Percentiles rank a stretch among this genome's conserved stretches.
phyloP scores from a whole-genome alignment of 2,329 filamentous ascomycete genomes.

The Didymella keratinophila region DNA sequence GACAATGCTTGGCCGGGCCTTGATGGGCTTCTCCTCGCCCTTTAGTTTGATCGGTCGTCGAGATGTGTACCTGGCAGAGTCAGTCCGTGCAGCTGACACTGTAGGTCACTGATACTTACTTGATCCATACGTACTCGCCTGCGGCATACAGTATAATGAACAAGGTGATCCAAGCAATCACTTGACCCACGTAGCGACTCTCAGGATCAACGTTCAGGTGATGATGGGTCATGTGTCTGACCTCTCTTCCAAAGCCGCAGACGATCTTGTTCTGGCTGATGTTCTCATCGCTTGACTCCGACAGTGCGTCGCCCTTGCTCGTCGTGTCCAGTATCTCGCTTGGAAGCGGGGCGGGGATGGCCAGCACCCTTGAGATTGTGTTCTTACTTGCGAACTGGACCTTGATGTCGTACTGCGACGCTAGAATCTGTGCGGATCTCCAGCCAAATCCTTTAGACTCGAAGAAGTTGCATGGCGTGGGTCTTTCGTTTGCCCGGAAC shows the following conservation, averaged over 20 bases:
- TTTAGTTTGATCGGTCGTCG: constrained; percentile 30
- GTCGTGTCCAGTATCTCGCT: constrained; percentile 28
- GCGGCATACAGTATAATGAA: constrained; percentile 27
- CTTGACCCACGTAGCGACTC: constrained; percentile 28
- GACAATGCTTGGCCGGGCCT: constrained; percentile 2
- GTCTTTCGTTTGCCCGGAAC: constrained; percentile 29
- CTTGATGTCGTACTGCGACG: constrained; percentile 31
- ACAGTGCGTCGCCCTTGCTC: constrained; percentile 21
- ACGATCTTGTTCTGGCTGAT: constrained; percentile 33
- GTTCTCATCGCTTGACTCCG: constrained; percentile 2
- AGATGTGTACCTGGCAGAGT: constrained; percentile 20
- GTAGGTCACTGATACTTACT: constrained; percentile 18
- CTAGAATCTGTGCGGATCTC: constrained; percentile 33
- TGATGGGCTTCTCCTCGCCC: constrained; percentile 34
- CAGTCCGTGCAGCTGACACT: constrained; percentile 1
- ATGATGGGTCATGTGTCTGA: constrained; percentile 22
- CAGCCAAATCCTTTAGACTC: constrained; percentile 34
- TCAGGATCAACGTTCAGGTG: constrained; percentile 10
- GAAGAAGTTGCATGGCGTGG: constrained; percentile 33
- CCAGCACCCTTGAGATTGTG: constrained; percentile 33
- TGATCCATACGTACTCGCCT: constrained; percentile 33
- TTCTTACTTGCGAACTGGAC: constrained; percentile 36
- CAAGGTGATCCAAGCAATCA: constrained; percentile 30
- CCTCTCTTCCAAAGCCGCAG: constrained; percentile 36
- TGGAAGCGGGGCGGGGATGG: constrained; percentile 28